Conservation (phyloP, 768 basidiomycete species). For the Boletus subparvulus region DNA sequence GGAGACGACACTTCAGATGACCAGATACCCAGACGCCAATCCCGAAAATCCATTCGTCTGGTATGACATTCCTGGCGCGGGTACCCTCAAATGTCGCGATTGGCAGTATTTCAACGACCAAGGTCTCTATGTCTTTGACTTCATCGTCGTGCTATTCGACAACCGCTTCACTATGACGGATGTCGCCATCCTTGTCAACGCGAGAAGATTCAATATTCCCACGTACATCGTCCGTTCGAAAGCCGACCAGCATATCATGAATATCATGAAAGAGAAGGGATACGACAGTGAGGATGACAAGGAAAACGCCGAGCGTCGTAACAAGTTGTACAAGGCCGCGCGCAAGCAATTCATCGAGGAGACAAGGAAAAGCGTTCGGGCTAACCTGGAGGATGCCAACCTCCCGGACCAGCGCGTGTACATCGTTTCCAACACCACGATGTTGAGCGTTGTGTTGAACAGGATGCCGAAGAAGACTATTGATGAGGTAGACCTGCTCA, state of each 20-base stretch:
- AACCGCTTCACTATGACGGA: constrained; percentile 37
- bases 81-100: constrained; percentile 31
- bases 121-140: constrained; percentile 38
- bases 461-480: constrained; percentile 4
- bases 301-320: constrained; percentile 5
- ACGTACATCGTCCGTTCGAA: constrained; percentile 38
- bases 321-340: constrained; percentile 3
- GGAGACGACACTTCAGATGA: constrained; percentile 30
- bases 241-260: constrained; percentile 33
- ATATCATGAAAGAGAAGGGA: constrained; percentile 25
- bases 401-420: constrained; percentile 26
- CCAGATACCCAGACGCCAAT: constrained; percentile 27
- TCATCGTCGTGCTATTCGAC: constrained; percentile 34
- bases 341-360: constrained; percentile 10
- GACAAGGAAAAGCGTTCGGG: constrained; percentile 12
- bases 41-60: constrained; percentile 26
- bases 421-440: constrained; percentile 17
- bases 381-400: constrained; percentile 15
- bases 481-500: constrained; percentile 3
- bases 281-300: constrained; percentile 21
- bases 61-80: constrained; percentile 40
- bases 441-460: constrained; percentile 15
- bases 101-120: constrained; percentile 39
- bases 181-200: constrained; percentile 33
- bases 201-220: constrained; percentile 32